phyloP scores from a whole-genome alignment of 805 yeast genomes.

The Starmerella vaccinii region DNA sequence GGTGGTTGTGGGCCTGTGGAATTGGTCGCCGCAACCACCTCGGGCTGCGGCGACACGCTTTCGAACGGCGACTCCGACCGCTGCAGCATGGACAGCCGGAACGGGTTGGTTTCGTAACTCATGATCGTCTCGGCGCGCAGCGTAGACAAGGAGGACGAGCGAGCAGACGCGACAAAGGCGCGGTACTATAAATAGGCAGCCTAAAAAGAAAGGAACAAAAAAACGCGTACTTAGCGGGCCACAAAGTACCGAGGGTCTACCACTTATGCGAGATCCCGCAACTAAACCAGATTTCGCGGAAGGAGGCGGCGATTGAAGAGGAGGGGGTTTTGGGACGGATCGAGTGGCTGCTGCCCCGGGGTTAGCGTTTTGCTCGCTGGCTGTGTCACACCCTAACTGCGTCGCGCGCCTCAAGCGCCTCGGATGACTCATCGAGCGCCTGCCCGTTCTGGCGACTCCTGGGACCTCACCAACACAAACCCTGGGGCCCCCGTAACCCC shows the following conservation, averaged over 20 bases:
- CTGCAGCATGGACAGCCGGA: constrained; percentile 25
- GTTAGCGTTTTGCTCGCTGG: constrained; percentile 2
- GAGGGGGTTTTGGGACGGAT: background rate
- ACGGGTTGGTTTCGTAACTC: constrained; percentile 25
- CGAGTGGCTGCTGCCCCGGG: background rate
- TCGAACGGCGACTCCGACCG: constrained; percentile 28
- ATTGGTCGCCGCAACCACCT: background rate
- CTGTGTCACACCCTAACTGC: constrained; percentile 2
- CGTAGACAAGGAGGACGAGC: background rate
- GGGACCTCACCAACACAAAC: no score
- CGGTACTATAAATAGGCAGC: background rate
- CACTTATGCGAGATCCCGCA: background rate
- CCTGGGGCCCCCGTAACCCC: no score
- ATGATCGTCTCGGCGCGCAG: background rate
- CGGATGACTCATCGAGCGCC: no score
- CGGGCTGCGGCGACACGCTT: constrained; percentile 9
- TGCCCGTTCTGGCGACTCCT: no score
- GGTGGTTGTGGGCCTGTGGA: constrained; percentile 2
- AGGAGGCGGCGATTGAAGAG: no score
- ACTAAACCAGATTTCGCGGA: background rate
- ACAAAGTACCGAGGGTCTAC: background rate
- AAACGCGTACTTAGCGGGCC: background rate
- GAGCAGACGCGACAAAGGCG: background rate
- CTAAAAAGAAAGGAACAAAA: background rate
- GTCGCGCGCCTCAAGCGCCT: no score